Evolutionary conservation across 2,329 filamentous ascomycete species (phyloP), one percentile per base, ranked within the genome.

Genomic region (Helminthosporium solani): DNA sequence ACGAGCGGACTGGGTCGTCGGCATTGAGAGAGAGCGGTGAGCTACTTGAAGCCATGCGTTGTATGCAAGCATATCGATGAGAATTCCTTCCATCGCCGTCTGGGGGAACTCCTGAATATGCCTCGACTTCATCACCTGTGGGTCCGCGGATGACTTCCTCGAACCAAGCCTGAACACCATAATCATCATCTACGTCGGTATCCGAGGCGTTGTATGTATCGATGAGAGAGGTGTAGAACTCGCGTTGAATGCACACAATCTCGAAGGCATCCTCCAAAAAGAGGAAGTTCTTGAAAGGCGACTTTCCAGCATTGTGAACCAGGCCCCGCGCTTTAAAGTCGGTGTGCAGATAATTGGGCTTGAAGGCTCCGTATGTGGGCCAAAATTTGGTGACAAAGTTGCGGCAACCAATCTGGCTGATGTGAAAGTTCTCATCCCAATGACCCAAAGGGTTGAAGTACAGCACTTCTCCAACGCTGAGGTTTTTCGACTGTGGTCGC

Each of bases 391-490:
- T 34, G 34, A 42, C 39, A 25, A 47, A 47, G 40, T 38, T 42
- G 19, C 44, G 39, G 39, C 40, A 39, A 16, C 39, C 40, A 19
- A 34, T 47, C 14, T 42, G 39, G 8, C 33, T 42, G 27, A 47
- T 47, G n/a, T 42, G 44, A 9, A 42, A 46, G 11, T 46, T 42
- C 19, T 46, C 39, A 19, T 46, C 44, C 44, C 39, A 46, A 33
- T 46, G 44, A 2, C 39, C 38, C 38, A 34, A 39, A 1, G 40
- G 44, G 8, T 47, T 40, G 34, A 47, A 42, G 28, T 34, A 42
- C 9, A 42, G 30, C 3, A 20, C 36, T 28, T 40, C 42, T 12
- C 42, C 42, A 23, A 45, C 36, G 18, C 40, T 28, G 21, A 9
- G 3, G 5, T 5, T 2, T 7, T 19, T 35, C 8, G 28, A 18